Evolutionary conservation across 805 yeast genomes (phyloP).

Genomic region (Cyberlindnera mrakii): DNA sequence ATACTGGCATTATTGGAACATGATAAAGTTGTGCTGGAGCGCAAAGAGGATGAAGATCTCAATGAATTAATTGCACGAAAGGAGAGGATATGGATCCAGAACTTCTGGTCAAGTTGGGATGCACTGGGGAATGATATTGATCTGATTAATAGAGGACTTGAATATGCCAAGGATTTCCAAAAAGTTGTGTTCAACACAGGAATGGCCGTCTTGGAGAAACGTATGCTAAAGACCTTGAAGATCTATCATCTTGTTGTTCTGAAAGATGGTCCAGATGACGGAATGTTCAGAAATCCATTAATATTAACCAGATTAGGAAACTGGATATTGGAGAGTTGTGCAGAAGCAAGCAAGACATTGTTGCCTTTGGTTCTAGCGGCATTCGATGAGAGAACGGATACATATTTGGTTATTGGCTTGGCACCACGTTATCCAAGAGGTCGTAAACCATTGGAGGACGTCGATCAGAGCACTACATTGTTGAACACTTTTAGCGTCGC

Average conservation of each 20-base stretch:
- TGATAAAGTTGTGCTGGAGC: constrained; percentile 31
- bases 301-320: constrained; percentile 78
- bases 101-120: constrained; percentile 69
- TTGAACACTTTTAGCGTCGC: constrained; percentile 85
- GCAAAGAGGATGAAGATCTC: constrained; percentile 24
- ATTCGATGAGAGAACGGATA: constrained; percentile 63
- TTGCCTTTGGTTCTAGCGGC: constrained; percentile 85
- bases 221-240: constrained; percentile 69
- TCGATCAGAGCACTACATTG: constrained; percentile 37
- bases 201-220: constrained; percentile 80
- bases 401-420: constrained; percentile 82
- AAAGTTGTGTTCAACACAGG: constrained; percentile 83
- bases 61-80: constrained; percentile 31
- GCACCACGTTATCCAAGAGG: constrained; percentile 73
- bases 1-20: constrained; percentile 78
- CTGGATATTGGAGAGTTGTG: constrained; percentile 87
- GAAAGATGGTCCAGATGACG: constrained; percentile 81
- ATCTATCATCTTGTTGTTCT: constrained; percentile 82
- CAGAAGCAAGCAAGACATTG: constrained; percentile 62
- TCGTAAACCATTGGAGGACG: constrained; percentile 26
- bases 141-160: constrained; percentile 61
- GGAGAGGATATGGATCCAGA: constrained; percentile 67
- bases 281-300: constrained; percentile 77
- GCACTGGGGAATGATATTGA: constrained; percentile 47
- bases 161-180: constrained; percentile 78